Evolutionary conservation across 257 asterid species (phyloP).

Genomic region (Nicotiana noctiflora): DNA sequence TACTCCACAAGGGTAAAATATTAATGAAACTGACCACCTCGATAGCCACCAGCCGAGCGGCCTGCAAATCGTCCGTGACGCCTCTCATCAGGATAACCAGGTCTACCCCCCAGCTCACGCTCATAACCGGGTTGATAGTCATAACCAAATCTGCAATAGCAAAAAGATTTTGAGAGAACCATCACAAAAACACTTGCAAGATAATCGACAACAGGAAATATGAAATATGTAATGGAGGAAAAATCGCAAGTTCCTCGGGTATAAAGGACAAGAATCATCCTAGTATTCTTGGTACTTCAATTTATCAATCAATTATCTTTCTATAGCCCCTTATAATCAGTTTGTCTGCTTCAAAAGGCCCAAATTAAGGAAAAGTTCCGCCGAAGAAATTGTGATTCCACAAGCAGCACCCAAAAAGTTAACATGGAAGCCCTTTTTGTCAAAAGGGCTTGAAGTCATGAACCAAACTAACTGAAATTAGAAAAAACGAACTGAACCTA

Average conservation of each 20-base stretch:
- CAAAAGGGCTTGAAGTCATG: too few species aligned
- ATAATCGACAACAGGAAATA: neutral
- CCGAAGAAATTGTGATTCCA: too few species aligned
- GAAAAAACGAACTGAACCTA: too few species aligned
- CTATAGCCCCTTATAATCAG: too few species aligned
- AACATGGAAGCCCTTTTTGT: too few species aligned
- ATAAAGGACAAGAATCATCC: neutral
- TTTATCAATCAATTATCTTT: too few species aligned
- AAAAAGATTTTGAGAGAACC: neutral
- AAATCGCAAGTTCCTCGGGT: neutral
- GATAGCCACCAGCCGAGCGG: conserved; percentile 67
- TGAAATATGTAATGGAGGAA: neutral
- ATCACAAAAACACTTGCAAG: neutral
- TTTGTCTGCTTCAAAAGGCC: too few species aligned
- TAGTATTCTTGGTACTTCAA: too few species aligned
- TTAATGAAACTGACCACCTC: conserved; percentile 43
- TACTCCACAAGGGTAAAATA: conserved; percentile 4
- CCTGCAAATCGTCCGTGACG: conserved; percentile 78
- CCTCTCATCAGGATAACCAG: conserved; percentile 80
- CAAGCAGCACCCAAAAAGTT: too few species aligned
- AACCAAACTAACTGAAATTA: too few species aligned
- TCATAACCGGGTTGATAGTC: conserved; percentile 78
- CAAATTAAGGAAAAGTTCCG: too few species aligned
- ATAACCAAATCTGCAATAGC: conserved; percentile 56
- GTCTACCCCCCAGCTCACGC: conserved; percentile 81